Evolutionary conservation across 768 basidiomycete species (phyloP), one percentile per base, ranked within the genome.

Genomic region (Omphalotus guepiniiformis): DNA sequence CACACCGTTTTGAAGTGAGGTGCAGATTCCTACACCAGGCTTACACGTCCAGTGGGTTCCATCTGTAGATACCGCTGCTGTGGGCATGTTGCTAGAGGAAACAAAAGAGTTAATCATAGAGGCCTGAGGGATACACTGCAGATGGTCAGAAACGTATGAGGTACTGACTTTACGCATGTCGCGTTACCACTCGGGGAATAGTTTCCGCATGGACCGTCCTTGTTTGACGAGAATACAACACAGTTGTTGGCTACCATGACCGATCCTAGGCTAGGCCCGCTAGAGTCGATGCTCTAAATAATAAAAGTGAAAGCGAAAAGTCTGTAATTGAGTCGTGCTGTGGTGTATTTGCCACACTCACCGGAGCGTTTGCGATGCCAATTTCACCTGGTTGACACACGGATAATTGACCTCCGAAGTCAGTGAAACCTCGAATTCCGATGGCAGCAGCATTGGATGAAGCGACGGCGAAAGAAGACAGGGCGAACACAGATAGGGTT

Each of bases 191-290:
- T n/a, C 11, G 38, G 21, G 15, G 21, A 19, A 39, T 39, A 39
- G 0, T 19, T 2, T 19, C 38, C 38, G 3, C 38, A 39, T n/a
- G 26, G 4, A 39, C 38, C 38, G n/a, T 7, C n/a, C 21, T 19
- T 9, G 26, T 39, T 5, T 4, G 38, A 19, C 11, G 38, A 39
- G 26, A 39, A 22, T 15, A 19, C 38, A 16, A 19, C 38, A 21
- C 38, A 39, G 19, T 39, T 25, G 6, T 39, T 39, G 21, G 38
- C 38, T 39, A 39, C 38, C 21, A 39, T 39, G n/a, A n/a, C n/a
- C n/a, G n/a, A n/a, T n/a, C n/a, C 3, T 23, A 9, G 21, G 38
- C 16, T 3, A 25, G 3, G 4, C 16, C 26, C 6, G n/a, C 38
- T 9, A 25, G 26, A 25, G 38, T 39, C 19, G 38, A 2, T 16